phyloP scores from a whole-genome alignment of 805 yeast genomes.

The Helenozyma rhizophorensis region DNA sequence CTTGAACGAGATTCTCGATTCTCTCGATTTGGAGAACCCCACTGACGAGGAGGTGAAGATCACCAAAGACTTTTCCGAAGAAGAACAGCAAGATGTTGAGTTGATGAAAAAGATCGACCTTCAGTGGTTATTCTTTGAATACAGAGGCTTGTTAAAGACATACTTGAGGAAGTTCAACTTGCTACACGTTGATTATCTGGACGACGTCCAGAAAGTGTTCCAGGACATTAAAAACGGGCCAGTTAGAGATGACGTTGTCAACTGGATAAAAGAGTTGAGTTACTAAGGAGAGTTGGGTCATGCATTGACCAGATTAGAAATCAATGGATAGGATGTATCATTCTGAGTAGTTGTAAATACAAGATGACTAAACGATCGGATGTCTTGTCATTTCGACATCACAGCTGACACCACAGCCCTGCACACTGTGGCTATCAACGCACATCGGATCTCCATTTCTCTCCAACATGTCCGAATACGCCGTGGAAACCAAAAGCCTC shows the following conservation, averaged over 20 bases:
- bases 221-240: constrained; percentile 12
- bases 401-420: too few relatives aligned
- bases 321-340: too few relatives aligned
- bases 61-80: constrained; percentile 23
- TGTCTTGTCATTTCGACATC: too few relatives aligned
- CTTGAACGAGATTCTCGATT: constrained; percentile 22
- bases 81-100: constrained; percentile 20
- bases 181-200: constrained; percentile 10
- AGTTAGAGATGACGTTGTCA: constrained; percentile 12
- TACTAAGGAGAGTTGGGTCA: too few relatives aligned
- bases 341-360: too few relatives aligned
- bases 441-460: too few relatives aligned
- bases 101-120: constrained; percentile 24
- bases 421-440: too few relatives aligned
- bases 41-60: constrained; percentile 19
- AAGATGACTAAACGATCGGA: too few relatives aligned
- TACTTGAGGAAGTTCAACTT: constrained; percentile 28
- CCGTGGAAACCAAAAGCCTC: constrained; percentile 61
- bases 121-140: constrained; percentile 42
- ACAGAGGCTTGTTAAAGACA: constrained; percentile 37
- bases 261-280: constrained; percentile 15
- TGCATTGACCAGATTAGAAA: too few relatives aligned
- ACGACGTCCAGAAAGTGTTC: constrained; percentile 10
- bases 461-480: constrained; percentile 18
- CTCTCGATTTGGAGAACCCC: constrained; percentile 12